phyloP scores from a whole-genome alignment of 2,329 filamentous ascomycete genomes.

The Fusarium sororula region DNA sequence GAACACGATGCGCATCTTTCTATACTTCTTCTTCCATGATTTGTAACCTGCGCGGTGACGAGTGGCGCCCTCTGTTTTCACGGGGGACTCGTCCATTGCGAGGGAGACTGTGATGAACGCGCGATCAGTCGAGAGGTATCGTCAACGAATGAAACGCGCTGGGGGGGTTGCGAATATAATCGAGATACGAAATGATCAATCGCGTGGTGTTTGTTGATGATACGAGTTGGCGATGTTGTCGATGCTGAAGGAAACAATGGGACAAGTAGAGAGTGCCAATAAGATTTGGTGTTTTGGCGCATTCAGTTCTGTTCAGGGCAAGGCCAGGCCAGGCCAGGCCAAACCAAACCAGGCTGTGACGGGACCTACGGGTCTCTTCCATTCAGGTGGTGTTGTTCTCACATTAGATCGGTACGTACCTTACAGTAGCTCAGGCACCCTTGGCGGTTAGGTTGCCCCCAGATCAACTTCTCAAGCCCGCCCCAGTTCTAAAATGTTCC shows the following conservation, averaged over 20 bases:
- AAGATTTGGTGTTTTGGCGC: constrained; percentile 23
- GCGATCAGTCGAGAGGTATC: constrained; percentile 6
- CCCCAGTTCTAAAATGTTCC: neutral
- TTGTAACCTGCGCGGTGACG: constrained; percentile 64
- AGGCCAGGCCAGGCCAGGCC: neutral
- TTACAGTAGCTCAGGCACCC: constrained; percentile 27
- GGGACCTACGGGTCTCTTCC: neutral
- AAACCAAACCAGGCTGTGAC: neutral
- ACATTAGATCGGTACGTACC: constrained; percentile 28
- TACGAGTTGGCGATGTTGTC: constrained; percentile 25
- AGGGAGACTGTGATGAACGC: constrained; percentile 5
- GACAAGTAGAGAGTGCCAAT: constrained; percentile 23
- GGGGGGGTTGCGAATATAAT: neutral
- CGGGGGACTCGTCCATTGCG: constrained; percentile 47
- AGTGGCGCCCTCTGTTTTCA: constrained; percentile 57
- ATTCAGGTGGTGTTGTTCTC: constrained; percentile 32
- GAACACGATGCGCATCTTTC: constrained; percentile 85
- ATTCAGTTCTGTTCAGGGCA: constrained; percentile 9
- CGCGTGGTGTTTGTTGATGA: constrained; percentile 18
- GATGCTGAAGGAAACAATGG: constrained; percentile 9
- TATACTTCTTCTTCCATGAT: constrained; percentile 92
- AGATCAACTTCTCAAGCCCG: neutral
- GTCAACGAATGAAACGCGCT: constrained; percentile 10
- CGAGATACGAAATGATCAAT: neutral
- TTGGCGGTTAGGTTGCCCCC: neutral